Evolutionary conservation across 768 basidiomycete species (phyloP), one percentile per base, ranked within the genome.

Genomic region (Naganishia onofrii): DNA sequence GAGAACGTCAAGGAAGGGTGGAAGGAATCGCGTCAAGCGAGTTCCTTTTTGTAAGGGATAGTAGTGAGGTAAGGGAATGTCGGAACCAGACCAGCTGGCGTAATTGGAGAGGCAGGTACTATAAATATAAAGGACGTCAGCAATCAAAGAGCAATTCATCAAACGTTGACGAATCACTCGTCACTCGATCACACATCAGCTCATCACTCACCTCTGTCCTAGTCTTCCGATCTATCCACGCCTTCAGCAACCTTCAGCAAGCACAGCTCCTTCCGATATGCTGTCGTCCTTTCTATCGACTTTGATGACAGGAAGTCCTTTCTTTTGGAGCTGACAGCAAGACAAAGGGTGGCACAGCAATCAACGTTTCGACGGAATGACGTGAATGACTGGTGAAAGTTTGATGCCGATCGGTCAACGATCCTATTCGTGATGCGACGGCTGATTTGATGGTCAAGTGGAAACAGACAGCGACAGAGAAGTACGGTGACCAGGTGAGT

Each of bases 1-100:
- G 15, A 17, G 34, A 38, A 34, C 29, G 29, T 36, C 8, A 26
- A n/a, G 23, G 54, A n/a, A 15, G 23, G n/a, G 48, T 7, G 48
- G 48, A 12, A 26, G 7, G n/a, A 23, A n/a, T 12, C 57, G 57
- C 57, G 57, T 58, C 57, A 58, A 58, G 57, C 57, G 57, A 58
- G 17, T 17, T 55, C 5, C 13, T 23, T 12, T 21, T 58, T 5
- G 15, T 38, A 38, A 7, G 8, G 57, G n/a, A n/a, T n/a, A n/a
- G 15, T 19, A 23, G n/a, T 58, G 34, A n/a, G 31, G 19, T 34
- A 5, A n/a, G 31, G 29, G 4, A 42, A 44, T 46, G 13, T 26
- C 38, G 60, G 38, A 29, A 10, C 60, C 60, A 63, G 60, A 63
- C 60, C 60, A 46, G 60, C 60, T 63, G 48, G 60, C 42, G 23